phyloP scores from a whole-genome alignment of 2,329 filamentous ascomycete species.

The Pseudogymnoascus sp. region DNA sequence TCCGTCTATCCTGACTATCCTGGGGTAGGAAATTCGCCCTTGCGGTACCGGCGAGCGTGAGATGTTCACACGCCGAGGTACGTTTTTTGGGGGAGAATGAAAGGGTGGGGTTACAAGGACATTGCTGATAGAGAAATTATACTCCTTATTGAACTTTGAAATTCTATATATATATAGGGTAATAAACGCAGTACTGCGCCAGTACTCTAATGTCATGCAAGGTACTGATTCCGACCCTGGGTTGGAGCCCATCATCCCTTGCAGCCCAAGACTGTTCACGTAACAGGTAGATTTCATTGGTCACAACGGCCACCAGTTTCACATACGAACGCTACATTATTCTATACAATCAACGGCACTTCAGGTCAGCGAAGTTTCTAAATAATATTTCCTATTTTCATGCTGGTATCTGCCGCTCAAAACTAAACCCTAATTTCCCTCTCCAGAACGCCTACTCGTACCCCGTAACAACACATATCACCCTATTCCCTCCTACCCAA shows the following conservation, averaged over 20 bases:
- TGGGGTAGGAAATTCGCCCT: neutral
- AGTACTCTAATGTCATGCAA: neutral
- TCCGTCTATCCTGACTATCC: neutral
- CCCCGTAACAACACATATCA: neutral
- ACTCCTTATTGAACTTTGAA: neutral
- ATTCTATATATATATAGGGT: neutral
- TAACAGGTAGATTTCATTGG: neutral
- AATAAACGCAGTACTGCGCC: neutral
- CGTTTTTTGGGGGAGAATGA: neutral
- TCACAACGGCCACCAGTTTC: neutral
- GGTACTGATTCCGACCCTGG: neutral
- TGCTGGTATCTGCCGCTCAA: slow-evolving; percentile 11
- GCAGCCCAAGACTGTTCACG: neutral
- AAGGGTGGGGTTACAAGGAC: neutral
- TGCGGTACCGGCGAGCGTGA: neutral
- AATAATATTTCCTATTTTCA: slow-evolving; percentile 1
- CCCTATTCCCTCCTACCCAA: neutral
- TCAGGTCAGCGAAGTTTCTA: neutral
- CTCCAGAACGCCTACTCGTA: slow-evolving; percentile 10
- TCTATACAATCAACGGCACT: neutral
- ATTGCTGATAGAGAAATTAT: neutral
- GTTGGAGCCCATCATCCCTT: neutral
- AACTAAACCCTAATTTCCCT: slow-evolving; percentile 9
- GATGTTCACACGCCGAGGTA: neutral
- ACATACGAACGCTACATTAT: neutral